These are phyloP conservation scores for Gracilaria gracilis DNA, from an alignment of 23 red algal genomes.

Conservation along the genomic window DNA sequence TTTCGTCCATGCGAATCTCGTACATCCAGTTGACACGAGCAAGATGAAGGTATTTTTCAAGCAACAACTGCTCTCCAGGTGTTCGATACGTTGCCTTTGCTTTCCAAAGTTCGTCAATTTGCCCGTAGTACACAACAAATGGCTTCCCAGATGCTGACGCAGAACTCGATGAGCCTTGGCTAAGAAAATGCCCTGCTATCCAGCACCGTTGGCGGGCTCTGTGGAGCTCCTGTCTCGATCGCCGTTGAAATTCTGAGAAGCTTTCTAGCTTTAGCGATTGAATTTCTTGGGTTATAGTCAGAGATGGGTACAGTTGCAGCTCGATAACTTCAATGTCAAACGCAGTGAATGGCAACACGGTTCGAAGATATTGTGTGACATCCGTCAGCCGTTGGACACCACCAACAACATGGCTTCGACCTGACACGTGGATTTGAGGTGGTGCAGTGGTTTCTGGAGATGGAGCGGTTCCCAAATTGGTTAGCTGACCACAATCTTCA, in stretches of 20 bases:
- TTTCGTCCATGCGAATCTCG: background rate
- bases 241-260: background rate
- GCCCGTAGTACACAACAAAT: background rate
- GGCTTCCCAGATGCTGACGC: background rate
- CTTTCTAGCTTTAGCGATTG: background rate
- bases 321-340: background rate
- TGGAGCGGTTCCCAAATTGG: too few species aligned
- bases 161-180: background rate
- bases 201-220: background rate
- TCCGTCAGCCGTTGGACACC: background rate
- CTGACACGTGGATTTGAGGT: too few species aligned
- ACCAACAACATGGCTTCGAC: background rate
- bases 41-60: background rate
- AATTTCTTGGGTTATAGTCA: background rate
- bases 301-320: background rate
- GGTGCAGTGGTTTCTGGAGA: too few species aligned
- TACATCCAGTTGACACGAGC: background rate
- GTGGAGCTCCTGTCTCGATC: background rate
- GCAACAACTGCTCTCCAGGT: background rate
- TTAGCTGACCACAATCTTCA: too few species aligned
- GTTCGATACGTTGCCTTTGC: background rate
- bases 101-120: background rate
- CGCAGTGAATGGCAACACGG: background rate
- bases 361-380: background rate
- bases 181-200: background rate